These are phyloP conservation scores for Zizania latifolia DNA, from an alignment of 176 grass and related monocot species.

Conservation along the genomic window DNA sequence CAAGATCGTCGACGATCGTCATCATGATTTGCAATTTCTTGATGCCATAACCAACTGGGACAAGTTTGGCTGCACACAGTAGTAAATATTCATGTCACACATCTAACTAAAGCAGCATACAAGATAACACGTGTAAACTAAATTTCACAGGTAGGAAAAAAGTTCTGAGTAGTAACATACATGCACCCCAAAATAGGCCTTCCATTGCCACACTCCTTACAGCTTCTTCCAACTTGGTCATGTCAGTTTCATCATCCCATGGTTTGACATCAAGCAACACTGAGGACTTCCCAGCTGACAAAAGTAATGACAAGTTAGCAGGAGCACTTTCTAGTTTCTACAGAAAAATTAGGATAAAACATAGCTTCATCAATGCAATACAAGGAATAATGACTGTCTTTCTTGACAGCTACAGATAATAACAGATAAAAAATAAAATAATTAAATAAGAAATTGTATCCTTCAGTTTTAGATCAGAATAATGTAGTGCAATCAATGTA, in stretches of 20 bases:
- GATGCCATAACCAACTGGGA: constrained; percentile 89
- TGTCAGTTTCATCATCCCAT: constrained; percentile 95
- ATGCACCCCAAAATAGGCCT: constrained; percentile 88
- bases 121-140: not conserved
- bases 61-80: constrained; percentile 67
- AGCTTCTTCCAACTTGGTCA: constrained; percentile 85
- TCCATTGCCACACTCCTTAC: constrained; percentile 84
- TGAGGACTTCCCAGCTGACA: constrained; percentile 73
- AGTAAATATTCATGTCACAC: not conserved
- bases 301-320: not conserved
- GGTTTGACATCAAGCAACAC: constrained; percentile 90
- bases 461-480: not conserved
- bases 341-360: not conserved
- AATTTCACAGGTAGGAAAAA: not conserved
- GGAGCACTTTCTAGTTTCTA: not conserved
- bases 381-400: not conserved
- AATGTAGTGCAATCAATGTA: not conserved
- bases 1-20: constrained; percentile 90
- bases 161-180: constrained; percentile 54
- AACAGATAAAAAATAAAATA: not conserved
- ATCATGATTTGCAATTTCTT: constrained; percentile 99
- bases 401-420: not conserved
- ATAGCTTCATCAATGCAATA: not conserved
- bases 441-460: not conserved
- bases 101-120: not conserved